Conservation (phyloP, 1,139 yeast genomes). For the Yamadazyma sp. region DNA sequence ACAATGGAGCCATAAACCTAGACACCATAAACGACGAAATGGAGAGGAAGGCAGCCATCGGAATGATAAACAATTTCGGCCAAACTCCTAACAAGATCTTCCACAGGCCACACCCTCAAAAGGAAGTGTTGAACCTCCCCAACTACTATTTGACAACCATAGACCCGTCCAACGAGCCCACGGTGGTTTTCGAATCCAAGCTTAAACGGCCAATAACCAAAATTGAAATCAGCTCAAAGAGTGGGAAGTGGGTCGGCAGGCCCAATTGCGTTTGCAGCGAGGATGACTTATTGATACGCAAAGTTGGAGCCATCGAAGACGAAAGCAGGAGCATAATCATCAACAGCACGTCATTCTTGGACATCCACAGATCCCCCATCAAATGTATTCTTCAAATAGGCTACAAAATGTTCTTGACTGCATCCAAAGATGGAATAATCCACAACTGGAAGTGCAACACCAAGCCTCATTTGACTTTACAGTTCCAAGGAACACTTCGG, state of each 20-base stretch:
- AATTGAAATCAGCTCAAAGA: conserved; percentile 37
- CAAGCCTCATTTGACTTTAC: conserved; percentile 31
- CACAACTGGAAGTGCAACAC: conserved; percentile 51
- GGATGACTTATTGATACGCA: conserved; percentile 41
- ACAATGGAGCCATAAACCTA: conserved; percentile 77
- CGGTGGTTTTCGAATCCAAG: conserved; percentile 37
- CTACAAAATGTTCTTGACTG: conserved; percentile 47
- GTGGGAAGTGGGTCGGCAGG: conserved; percentile 48
- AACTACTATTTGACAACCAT: conserved; percentile 31
- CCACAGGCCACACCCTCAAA: conserved; percentile 58
- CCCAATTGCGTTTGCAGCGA: conserved; percentile 38
- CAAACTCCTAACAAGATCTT: conserved; percentile 81
- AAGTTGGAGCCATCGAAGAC: conserved; percentile 24
- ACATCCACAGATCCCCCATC: conserved; percentile 39
- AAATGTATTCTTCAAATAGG: conserved; percentile 38
- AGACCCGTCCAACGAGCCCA: conserved; percentile 24
- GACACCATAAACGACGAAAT: conserved; percentile 70
- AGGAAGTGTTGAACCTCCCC: conserved; percentile 40
- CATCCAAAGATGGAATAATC: conserved; percentile 55
- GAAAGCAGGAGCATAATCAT: conserved; percentile 39
- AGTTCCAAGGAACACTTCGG: conserved; percentile 47
- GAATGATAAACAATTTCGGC: conserved; percentile 86
- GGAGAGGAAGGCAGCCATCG: conserved; percentile 73
- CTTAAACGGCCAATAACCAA: conserved; percentile 34
- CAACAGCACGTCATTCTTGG: conserved; percentile 42